These are phyloP conservation scores for Eurotiales sp. DNA, from an alignment of 2,329 filamentous ascomycete genomes.

Conservation along the genomic window DNA sequence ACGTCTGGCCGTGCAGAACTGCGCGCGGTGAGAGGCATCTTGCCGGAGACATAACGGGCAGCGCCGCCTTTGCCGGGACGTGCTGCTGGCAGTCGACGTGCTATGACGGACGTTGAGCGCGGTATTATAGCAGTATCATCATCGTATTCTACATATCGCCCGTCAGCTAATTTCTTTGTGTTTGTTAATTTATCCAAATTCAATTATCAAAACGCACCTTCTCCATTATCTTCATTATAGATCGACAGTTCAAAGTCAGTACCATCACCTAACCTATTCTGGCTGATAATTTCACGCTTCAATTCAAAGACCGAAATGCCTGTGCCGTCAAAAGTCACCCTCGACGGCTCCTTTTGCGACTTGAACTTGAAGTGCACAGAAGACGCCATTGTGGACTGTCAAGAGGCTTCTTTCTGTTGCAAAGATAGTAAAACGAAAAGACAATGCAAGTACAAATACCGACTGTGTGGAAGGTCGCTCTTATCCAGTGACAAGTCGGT, in stretches of 20 bases:
- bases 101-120: slow-evolving; percentile 89
- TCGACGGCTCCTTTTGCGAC: slow-evolving; percentile 90
- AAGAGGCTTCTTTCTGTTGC: slow-evolving; percentile 20
- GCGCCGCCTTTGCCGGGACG: slow-evolving; percentile 86
- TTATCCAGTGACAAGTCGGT: slow-evolving; percentile 1
- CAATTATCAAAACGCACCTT: slow-evolving; percentile 68
- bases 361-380: slow-evolving; percentile 99
- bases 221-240: slow-evolving; percentile 84
- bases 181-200: slow-evolving; percentile 1
- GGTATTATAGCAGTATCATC: slow-evolving; percentile 98
- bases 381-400: slow-evolving; percentile 67
- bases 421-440: slow-evolving; percentile 19
- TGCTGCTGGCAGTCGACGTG: slow-evolving; percentile 75
- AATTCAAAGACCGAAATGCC: slow-evolving; percentile 97
- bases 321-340: slow-evolving; percentile 95
- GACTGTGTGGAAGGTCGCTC: slow-evolving; percentile 12
- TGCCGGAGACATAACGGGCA: slow-evolving; percentile 91
- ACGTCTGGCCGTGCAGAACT: slow-evolving; percentile 68
- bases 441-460: slow-evolving; percentile 16
- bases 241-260: slow-evolving; percentile 95
- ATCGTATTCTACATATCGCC: slow-evolving; percentile 69
- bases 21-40: slow-evolving; percentile 86
- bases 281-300: slow-evolving; percentile 96
- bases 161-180: neutral
- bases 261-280: slow-evolving; percentile 89